phyloP scores from a whole-genome alignment of 2,329 filamentous ascomycete genomes.

The Amauroascus verrucosus region DNA sequence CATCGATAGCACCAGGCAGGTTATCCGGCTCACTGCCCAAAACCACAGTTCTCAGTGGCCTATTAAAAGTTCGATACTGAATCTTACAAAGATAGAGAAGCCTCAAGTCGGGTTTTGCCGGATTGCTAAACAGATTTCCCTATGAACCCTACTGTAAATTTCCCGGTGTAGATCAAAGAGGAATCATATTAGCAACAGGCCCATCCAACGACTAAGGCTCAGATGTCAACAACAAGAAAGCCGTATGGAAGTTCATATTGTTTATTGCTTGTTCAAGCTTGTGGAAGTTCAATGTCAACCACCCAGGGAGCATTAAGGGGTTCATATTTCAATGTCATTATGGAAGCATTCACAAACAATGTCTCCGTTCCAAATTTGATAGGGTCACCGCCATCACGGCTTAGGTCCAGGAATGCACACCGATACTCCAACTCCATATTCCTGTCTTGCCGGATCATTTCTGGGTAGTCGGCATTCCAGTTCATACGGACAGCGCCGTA shows the following conservation, averaged over 20 bases:
- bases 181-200: too few species aligned
- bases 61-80: too few species aligned
- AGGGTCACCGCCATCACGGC: constrained; percentile 25
- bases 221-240: too few species aligned
- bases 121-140: too few species aligned
- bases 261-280: not conserved
- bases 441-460: constrained; percentile 12
- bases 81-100: too few species aligned
- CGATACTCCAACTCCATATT: constrained; percentile 3
- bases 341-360: constrained; percentile 51
- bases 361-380: constrained; percentile 41
- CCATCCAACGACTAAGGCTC: too few species aligned
- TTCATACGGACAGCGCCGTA: constrained; percentile 33
- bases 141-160: too few species aligned
- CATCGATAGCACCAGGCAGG: too few species aligned
- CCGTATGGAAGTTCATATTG: not conserved
- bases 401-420: constrained; percentile 12
- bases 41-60: too few species aligned
- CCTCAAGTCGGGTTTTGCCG: too few species aligned
- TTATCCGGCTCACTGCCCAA: too few species aligned
- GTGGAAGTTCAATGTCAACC: constrained; percentile 40
- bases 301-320: constrained; percentile 45
- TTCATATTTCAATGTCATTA: constrained; percentile 37
- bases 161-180: too few species aligned
- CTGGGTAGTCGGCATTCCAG: not conserved